These are phyloP conservation scores for Teratosphaeria nubilosa DNA, from an alignment of 2,329 filamentous ascomycete genomes.

Conservation along the genomic window DNA sequence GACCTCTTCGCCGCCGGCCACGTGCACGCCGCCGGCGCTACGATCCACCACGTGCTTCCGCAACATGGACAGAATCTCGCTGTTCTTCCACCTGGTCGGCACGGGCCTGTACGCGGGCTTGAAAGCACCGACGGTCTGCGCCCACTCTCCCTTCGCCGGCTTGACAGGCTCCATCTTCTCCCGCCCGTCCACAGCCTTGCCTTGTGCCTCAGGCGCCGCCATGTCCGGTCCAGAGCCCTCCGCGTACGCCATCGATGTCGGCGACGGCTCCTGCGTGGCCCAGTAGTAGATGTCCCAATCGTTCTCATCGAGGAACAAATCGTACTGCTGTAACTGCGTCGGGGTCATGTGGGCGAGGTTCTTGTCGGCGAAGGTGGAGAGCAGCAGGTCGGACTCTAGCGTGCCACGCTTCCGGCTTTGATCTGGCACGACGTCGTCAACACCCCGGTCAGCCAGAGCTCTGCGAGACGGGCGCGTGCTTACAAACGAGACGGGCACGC, in stretches of 20 bases:
- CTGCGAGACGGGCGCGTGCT: constrained; percentile 19
- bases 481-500: constrained; percentile 73
- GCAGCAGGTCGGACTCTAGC: constrained; percentile 87
- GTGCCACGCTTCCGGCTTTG: constrained; percentile 95
- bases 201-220: constrained; percentile 36
- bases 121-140: constrained; percentile 89
- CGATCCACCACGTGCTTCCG: constrained; percentile 68
- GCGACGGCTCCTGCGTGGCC: constrained; percentile 73
- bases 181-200: constrained; percentile 20
- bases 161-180: constrained; percentile 27
- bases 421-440: constrained; percentile 45
- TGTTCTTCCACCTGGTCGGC: constrained; percentile 72
- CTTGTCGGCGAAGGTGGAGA: constrained; percentile 84
- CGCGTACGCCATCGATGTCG: constrained; percentile 47
- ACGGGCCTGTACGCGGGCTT: constrained; percentile 89
- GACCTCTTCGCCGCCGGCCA: constrained; percentile 30
- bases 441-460: constrained; percentile 18
- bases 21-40: constrained; percentile 49
- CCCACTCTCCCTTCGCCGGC: constrained; percentile 71
- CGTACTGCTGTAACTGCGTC: constrained; percentile 71
- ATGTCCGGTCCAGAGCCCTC: constrained; percentile 40
- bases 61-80: constrained; percentile 66
- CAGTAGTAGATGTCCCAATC: constrained; percentile 99
- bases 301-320: constrained; percentile 92
- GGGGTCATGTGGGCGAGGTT: constrained; percentile 65